phyloP scores from a whole-genome alignment of 164 flowering plant species.

The Annona squamosa region DNA sequence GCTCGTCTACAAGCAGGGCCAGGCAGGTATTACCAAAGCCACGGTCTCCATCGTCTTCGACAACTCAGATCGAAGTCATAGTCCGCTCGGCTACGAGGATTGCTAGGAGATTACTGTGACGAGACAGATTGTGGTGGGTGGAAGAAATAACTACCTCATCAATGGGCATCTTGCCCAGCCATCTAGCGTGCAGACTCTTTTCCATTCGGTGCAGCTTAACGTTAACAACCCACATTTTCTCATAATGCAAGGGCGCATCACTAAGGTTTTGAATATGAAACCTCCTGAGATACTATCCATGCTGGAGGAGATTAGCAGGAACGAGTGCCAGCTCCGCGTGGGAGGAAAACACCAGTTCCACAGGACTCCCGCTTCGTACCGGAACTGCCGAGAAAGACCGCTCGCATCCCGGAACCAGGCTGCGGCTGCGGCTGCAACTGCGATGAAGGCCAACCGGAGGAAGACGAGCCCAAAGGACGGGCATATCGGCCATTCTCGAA shows the following conservation, averaged over 20 bases:
- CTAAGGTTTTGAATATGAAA: conserved; percentile 98
- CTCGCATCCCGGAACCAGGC: conserved; percentile 43
- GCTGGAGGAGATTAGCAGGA: conserved; percentile 99
- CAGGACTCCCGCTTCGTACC: conserved; percentile 28
- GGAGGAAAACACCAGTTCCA: conserved; percentile 79
- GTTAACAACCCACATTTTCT: conserved; percentile 98
- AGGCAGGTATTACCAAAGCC: conserved; percentile 97
- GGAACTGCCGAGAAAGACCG: conserved; percentile 43
- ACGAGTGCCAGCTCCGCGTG: conserved; percentile 33
- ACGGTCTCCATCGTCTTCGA: conserved; percentile 93
- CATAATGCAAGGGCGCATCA: conserved; percentile 99
- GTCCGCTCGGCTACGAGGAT: conserved; percentile 94
- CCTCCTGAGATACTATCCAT: conserved; percentile 95
- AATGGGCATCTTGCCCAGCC: conserved; percentile 99
- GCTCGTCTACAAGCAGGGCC: conserved; percentile 98
- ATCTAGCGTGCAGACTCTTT: conserved; percentile 93
- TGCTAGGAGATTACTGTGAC: conserved; percentile 86
- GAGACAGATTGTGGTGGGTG: conserved; percentile 99
- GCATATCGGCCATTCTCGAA: conserved; percentile 6
- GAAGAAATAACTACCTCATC: conserved; percentile 93
- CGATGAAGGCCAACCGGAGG: conserved; percentile 54
- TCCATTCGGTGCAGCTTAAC: conserved; percentile 97
- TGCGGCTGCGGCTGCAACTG: conserved; percentile 25
- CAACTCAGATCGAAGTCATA: conserved; percentile 65
- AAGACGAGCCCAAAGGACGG: conserved; percentile 32